These are phyloP conservation scores for Abrus pulchellus DNA, from an alignment of 306 rosid genomes.

Conservation along the genomic window DNA sequence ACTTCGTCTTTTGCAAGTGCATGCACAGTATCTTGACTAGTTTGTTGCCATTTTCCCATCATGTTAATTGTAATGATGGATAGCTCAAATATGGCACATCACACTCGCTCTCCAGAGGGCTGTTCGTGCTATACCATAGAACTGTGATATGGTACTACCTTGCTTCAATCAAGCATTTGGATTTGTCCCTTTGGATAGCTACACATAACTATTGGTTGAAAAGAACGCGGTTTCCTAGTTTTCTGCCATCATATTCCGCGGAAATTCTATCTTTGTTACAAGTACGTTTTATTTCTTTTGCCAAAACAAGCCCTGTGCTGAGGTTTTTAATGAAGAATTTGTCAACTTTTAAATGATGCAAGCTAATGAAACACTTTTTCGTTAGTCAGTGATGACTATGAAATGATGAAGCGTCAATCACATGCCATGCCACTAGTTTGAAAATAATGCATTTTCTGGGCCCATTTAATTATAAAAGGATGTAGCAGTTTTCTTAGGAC, in stretches of 20 bases:
- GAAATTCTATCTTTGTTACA: not conserved
- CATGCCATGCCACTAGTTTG: conserved; percentile 58
- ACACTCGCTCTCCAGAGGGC: no score
- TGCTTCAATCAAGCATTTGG: conserved; percentile 13
- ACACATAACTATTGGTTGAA: not conserved
- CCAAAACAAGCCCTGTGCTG: not conserved
- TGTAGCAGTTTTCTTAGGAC: no score
- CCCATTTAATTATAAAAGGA: no score
- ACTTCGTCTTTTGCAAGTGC: no score
- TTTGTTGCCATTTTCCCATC: no score
- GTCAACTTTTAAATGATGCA: not conserved
- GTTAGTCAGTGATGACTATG: no score
- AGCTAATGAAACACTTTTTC: no score
- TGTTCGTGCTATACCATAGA: not conserved
- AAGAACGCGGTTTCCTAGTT: not conserved
- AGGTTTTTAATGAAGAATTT: not conserved
- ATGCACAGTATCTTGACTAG: no score
- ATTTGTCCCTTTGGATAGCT: conserved; percentile 28
- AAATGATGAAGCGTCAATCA: conserved; percentile 43
- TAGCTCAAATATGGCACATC: conserved; percentile 7
- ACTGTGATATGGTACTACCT: not conserved
- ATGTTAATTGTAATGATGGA: not conserved
- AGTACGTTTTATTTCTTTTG: not conserved
- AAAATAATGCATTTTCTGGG: conserved; percentile 56
- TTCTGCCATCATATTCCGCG: no score